Evolutionary conservation across 176 grass and related monocot genomes (phyloP).

Genomic region (Pontederia crassipes): DNA sequence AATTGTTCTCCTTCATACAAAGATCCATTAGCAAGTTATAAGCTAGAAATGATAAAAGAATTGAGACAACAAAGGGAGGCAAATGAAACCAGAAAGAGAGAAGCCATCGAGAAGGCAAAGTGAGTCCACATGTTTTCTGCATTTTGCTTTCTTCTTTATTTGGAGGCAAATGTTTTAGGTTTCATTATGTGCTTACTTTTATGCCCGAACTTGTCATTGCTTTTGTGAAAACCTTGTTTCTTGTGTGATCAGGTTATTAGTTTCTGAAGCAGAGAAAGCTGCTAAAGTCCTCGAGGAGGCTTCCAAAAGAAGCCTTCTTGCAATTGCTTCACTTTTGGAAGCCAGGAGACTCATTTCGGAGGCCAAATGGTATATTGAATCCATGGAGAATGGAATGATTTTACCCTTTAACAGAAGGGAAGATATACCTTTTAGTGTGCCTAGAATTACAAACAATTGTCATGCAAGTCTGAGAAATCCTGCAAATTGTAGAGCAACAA

Average conservation of each 20-base stretch:
- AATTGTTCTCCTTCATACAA: constrained; percentile 48
- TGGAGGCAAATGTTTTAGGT: too few relatives aligned
- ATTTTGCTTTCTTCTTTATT: neutral
- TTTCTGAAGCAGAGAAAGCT: constrained; percentile 78
- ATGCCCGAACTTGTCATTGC: too few relatives aligned
- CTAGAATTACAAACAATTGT: too few relatives aligned
- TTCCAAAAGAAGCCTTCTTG: constrained; percentile 40
- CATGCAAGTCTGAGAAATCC: too few relatives aligned
- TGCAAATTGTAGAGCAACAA: too few relatives aligned
- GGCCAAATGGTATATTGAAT: constrained; percentile 41
- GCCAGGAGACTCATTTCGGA: constrained; percentile 62
- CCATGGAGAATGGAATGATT: constrained; percentile 13
- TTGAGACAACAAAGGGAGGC: constrained; percentile 55
- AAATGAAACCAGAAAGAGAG: constrained; percentile 54
- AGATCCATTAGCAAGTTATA: constrained; percentile 66
- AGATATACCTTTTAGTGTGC: too few relatives aligned
- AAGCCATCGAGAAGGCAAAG: constrained; percentile 68
- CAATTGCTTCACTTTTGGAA: constrained; percentile 61
- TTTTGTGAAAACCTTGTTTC: too few relatives aligned
- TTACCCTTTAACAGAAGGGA: too few relatives aligned
- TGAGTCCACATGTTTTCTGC: constrained; percentile 18
- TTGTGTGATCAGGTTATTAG: constrained; percentile 45
- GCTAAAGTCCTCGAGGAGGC: constrained; percentile 54
- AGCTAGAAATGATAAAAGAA: constrained; percentile 88
- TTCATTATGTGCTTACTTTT: too few relatives aligned